Conservation (phyloP, 164 flowering plant species). For the Magnolia kwangsiensis region DNA sequence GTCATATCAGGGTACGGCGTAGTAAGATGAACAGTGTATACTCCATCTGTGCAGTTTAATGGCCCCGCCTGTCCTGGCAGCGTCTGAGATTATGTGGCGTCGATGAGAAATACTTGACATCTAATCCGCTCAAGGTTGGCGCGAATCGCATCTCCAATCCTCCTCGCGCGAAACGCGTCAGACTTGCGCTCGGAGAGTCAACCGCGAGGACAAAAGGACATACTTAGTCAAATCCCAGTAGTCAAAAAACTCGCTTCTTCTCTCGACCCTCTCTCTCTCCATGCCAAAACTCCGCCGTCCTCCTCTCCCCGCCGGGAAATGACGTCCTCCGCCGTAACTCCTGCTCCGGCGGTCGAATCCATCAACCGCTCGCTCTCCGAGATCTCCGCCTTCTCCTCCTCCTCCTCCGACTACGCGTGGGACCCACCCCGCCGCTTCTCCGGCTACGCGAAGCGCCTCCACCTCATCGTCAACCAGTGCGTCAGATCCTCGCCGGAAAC, state of each 20-base stretch:
- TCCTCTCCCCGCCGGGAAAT: slow-evolving; percentile 3
- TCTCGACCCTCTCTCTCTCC: background rate
- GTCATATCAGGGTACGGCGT: too few relatives aligned
- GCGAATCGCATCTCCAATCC: too few relatives aligned
- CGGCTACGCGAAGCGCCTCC: slow-evolving; percentile 39
- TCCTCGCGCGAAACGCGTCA: too few relatives aligned
- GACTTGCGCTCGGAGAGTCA: too few relatives aligned
- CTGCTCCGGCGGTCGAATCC: slow-evolving; percentile 23
- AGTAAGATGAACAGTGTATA: too few relatives aligned
- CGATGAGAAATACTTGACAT: too few relatives aligned
- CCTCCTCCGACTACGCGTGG: slow-evolving; percentile 29
- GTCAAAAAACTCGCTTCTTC: background rate
- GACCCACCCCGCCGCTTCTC: slow-evolving; percentile 40
- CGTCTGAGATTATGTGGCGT: too few relatives aligned
- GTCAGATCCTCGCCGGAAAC: slow-evolving; percentile 21
- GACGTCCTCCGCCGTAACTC: background rate
- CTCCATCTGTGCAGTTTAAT: too few relatives aligned
- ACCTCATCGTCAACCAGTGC: slow-evolving; percentile 29
- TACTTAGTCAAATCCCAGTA: background rate
- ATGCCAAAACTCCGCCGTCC: slow-evolving; percentile 3
- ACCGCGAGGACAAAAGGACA: background rate
- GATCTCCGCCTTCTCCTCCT: slow-evolving; percentile 17
- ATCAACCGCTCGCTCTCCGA: slow-evolving; percentile 26
- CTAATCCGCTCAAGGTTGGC: too few relatives aligned
- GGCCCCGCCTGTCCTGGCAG: too few relatives aligned